Percentiles rank a stretch among this genome's conserved stretches.
Evolutionary conservation across 1,284 basidiomycete genomes (phyloP).

Genomic region (Cerioporus squamosus): DNA sequence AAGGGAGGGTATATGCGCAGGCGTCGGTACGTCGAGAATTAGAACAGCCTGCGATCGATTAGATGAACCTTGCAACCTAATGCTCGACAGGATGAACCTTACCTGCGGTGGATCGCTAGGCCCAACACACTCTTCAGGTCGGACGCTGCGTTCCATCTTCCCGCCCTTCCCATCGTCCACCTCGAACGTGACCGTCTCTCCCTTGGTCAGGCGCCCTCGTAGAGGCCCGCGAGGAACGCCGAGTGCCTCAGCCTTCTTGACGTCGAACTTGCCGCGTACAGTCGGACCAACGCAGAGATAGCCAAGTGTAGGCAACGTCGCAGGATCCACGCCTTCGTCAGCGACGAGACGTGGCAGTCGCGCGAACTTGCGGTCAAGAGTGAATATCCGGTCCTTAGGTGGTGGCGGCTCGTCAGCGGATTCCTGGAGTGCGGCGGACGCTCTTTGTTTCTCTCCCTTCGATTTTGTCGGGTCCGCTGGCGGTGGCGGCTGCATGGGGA

Average conservation of each 20-base stretch:
- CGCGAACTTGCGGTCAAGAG: background rate
- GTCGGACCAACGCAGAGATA: slow-evolving; percentile 83
- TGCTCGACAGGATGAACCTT: slow-evolving; percentile 19
- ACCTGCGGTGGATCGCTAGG: slow-evolving; percentile 55
- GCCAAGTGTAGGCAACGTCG: slow-evolving; percentile 14
- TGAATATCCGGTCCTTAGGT: background rate
- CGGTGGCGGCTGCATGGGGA: slow-evolving; percentile 44
- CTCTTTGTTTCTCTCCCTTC: slow-evolving; percentile 7
- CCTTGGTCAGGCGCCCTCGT: slow-evolving; percentile 51
- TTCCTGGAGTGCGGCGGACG: background rate
- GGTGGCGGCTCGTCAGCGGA: background rate
- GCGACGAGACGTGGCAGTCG: slow-evolving; percentile 12
- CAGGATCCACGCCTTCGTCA: background rate
- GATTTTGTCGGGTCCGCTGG: slow-evolving; percentile 8
- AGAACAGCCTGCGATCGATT: slow-evolving; percentile 51
- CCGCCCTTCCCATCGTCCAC: slow-evolving; percentile 48
- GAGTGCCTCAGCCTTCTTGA: slow-evolving; percentile 63
- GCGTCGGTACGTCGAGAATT: slow-evolving; percentile 65
- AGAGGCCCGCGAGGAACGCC: slow-evolving; percentile 67
- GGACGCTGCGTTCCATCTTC: slow-evolving; percentile 50
- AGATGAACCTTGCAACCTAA: background rate
- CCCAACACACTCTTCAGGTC: slow-evolving; percentile 63
- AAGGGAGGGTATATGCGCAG: slow-evolving; percentile 64
- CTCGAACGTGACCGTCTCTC: slow-evolving; percentile 57
- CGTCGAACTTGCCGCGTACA: slow-evolving; percentile 88